Percentiles rank a stretch among this genome's conserved stretches.
phyloP scores from a whole-genome alignment of 164 flowering plant species.

The Euptelea pleiosperma region DNA sequence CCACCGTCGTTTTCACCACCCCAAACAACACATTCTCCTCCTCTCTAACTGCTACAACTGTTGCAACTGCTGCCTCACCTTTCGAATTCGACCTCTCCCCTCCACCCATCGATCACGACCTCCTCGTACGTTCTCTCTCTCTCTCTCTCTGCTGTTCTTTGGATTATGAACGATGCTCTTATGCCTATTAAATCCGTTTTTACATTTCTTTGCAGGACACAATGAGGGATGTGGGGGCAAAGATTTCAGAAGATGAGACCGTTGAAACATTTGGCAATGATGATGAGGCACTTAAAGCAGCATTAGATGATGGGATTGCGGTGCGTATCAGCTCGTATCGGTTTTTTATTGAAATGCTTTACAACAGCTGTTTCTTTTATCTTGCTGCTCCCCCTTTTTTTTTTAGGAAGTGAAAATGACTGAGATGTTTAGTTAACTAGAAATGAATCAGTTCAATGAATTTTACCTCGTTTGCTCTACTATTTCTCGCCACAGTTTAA shows the following conservation, averaged over 20 bases:
- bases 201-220: slow-evolving; percentile 37
- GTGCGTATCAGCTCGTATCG: slow-evolving; percentile 31
- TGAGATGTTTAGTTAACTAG: too few species aligned
- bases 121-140: slow-evolving; percentile 30
- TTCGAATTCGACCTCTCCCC: slow-evolving; percentile 59
- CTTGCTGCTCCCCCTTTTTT: background rate
- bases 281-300: slow-evolving; percentile 60
- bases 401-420: too few species aligned
- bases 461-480: too few species aligned
- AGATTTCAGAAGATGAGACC: slow-evolving; percentile 44
- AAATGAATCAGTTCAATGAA: too few species aligned
- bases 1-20: slow-evolving; percentile 1
- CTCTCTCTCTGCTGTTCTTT: background rate
- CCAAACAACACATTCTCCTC: background rate
- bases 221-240: slow-evolving; percentile 32
- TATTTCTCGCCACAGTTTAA: too few species aligned
- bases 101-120: slow-evolving; percentile 68
- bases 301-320: slow-evolving; percentile 41
- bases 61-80: slow-evolving; percentile 14
- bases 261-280: slow-evolving; percentile 53
- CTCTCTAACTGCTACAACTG: background rate
- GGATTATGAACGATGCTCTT: background rate
- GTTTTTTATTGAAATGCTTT: background rate
- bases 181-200: background rate
- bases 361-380: background rate